Conservation (phyloP, 208 protist genomes). For the Acanthamoeba healyi region DNA sequence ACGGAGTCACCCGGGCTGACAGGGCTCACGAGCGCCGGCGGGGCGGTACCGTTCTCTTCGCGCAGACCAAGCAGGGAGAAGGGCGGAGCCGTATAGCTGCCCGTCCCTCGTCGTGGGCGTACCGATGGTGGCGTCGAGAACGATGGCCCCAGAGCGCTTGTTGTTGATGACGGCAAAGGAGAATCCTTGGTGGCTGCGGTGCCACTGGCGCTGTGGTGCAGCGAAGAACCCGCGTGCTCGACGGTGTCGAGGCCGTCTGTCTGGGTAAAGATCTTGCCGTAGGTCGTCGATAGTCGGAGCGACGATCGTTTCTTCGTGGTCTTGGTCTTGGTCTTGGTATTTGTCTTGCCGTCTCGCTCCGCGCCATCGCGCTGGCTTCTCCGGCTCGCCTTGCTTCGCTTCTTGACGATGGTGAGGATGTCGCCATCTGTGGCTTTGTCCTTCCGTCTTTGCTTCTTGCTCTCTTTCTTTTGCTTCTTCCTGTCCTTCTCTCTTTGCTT, state of each 20-base stretch:
- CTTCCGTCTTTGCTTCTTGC: background rate
- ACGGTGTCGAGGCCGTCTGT: background rate
- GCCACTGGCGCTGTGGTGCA: background rate
- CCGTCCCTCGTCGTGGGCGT: background rate
- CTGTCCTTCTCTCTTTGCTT: background rate
- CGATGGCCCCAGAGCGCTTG: background rate
- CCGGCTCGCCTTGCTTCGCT: background rate
- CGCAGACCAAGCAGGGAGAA: background rate
- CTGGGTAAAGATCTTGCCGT: background rate
- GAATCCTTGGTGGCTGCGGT: background rate
- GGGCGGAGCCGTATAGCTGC: background rate
- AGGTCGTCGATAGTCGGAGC: background rate
- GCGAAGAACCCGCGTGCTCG: background rate
- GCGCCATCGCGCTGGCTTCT: background rate
- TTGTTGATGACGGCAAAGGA: background rate
- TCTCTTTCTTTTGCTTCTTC: background rate
- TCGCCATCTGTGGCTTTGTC: background rate
- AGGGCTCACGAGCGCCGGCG: background rate
- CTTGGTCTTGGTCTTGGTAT: background rate
- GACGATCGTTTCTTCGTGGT: background rate
- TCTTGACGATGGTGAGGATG: background rate
- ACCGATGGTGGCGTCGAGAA: background rate
- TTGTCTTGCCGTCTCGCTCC: background rate
- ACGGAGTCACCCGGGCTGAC: too few relatives aligned
- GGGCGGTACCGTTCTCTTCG: background rate